These are phyloP conservation scores for Ceratocystis albifundus DNA, from an alignment of 2,329 filamentous ascomycete species.

Conservation along the genomic window DNA sequence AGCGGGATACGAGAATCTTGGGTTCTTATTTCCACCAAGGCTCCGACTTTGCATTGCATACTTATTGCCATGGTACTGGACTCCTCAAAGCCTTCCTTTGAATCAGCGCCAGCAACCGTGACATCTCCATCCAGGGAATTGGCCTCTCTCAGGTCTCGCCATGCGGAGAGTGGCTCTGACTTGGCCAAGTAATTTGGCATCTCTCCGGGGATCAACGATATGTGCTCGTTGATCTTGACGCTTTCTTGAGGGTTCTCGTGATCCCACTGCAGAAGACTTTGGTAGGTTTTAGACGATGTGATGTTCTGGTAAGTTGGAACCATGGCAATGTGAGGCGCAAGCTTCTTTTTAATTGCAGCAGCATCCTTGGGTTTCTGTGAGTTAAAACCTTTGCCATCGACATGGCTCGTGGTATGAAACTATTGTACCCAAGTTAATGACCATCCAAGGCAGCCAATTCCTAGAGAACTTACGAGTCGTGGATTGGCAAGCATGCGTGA, in stretches of 20 bases:
- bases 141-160: constrained; percentile 17
- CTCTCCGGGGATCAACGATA: constrained; percentile 7
- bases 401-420: neutral
- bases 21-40: constrained; percentile 27
- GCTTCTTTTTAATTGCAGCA: neutral
- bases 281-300: neutral
- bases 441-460: too few relatives aligned
- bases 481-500: neutral
- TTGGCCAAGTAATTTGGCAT: constrained; percentile 16
- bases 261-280: constrained; percentile 15
- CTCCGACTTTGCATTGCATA: constrained; percentile 14
- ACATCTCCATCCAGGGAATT: neutral
- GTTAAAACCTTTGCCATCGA: neutral
- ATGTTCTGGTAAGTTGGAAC: neutral
- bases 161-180: constrained; percentile 15
- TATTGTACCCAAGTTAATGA: neutral
- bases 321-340: neutral
- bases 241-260: constrained; percentile 11
- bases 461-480: neutral
- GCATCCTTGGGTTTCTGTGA: neutral
- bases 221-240: constrained; percentile 1
- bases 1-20: constrained; percentile 36
- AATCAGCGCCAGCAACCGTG: constrained; percentile 7
- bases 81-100: constrained; percentile 8
- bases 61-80: neutral